Base-by-base conservation (phyloP, 2,329 filamentous ascomycete species). In the Arachnomyces sp. region DNA sequence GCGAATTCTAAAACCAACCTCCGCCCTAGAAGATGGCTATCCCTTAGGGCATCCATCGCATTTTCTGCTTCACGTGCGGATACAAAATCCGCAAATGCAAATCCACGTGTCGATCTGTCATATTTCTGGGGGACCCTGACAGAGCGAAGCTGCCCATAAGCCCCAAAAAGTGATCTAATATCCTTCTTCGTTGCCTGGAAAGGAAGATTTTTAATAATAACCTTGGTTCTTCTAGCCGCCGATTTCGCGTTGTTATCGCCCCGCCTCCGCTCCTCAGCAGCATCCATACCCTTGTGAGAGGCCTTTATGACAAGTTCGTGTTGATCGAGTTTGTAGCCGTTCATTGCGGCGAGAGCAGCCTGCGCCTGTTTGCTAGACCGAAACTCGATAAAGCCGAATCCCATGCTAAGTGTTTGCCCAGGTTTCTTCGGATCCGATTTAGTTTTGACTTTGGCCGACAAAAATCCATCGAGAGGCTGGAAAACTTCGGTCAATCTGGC, bases 141-240 rank as follows among this genome's bases (percentile, higher is more conserved):
- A 39, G 88, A 90, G 56, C 87, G 84, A 47, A 98, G 78, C 61
- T 95, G 84, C 34, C 92, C 93, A 65, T 95, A 96, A 28, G 86
- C 81, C 46, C 85, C 80, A 60, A 96, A 89, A 31, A 96, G 73
- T 39, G 83, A 73, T 47, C 86, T 79, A 43, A 98, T 75, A 60
- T 98, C 92, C 63, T 93, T 92, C 71, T 95, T 95, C 39, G 81
- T 84, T 36, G 86, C 84, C 69, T 96, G 87, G 69, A 98, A 98
- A 14, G 92, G 90, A 64, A 98, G 69, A 70, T 98, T 98, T 73
- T 96, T 98, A 71, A 98, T 84, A 65, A 96, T 82, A 57, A 98
- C 84, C 74, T 96, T 96, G 35, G 89, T 95, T 51, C 80, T 77
- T 58, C 81, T 78, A 12, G 76, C 77, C 16, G 85, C 80, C 37